Evolutionary conservation across 2,329 filamentous ascomycete genomes (phyloP).

Genomic region (Cladosporium sp.): DNA sequence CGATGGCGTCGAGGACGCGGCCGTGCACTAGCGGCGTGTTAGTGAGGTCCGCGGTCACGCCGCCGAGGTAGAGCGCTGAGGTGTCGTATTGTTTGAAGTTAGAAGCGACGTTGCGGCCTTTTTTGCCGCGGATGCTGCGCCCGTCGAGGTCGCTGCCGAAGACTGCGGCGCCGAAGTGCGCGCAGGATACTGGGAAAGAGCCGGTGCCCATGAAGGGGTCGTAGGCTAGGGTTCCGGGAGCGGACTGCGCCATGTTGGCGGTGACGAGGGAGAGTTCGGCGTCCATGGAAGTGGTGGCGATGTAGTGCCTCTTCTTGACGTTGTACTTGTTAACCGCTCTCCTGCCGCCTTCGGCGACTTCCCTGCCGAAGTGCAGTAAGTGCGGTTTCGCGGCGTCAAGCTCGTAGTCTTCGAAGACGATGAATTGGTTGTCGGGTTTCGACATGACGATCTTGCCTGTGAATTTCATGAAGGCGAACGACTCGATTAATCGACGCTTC

Average conservation of each 20-base stretch:
- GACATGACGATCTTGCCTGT: slow-evolving; percentile 76
- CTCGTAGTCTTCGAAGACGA: slow-evolving; percentile 79
- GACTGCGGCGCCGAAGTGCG: slow-evolving; percentile 81
- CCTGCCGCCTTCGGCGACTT: slow-evolving; percentile 66
- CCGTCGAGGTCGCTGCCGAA: slow-evolving; percentile 94
- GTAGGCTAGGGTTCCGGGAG: slow-evolving; percentile 81
- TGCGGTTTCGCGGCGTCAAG: slow-evolving; percentile 56
- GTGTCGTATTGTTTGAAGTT: slow-evolving; percentile 88
- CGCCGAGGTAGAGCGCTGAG: slow-evolving; percentile 66
- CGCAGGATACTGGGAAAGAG: slow-evolving; percentile 85
- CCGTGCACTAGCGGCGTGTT: slow-evolving; percentile 67
- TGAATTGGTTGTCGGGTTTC: slow-evolving; percentile 71
- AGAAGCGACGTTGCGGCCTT: slow-evolving; percentile 56
- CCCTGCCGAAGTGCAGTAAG: slow-evolving; percentile 70
- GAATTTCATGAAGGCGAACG: slow-evolving; percentile 76
- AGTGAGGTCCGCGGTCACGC: slow-evolving; percentile 83
- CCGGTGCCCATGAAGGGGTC: slow-evolving; percentile 96
- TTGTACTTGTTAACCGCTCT: slow-evolving; percentile 73
- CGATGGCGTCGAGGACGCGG: slow-evolving; percentile 78
- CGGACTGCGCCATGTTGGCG: slow-evolving; percentile 83
- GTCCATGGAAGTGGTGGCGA: slow-evolving; percentile 97
- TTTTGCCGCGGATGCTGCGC: slow-evolving; percentile 75
- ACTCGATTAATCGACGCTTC: slow-evolving; percentile 76
- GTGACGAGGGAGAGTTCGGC: slow-evolving; percentile 88
- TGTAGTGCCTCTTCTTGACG: slow-evolving; percentile 90